These are phyloP conservation scores for Ogataea trehaloabstinens DNA, from an alignment of 805 yeast species.

Conservation along the genomic window DNA sequence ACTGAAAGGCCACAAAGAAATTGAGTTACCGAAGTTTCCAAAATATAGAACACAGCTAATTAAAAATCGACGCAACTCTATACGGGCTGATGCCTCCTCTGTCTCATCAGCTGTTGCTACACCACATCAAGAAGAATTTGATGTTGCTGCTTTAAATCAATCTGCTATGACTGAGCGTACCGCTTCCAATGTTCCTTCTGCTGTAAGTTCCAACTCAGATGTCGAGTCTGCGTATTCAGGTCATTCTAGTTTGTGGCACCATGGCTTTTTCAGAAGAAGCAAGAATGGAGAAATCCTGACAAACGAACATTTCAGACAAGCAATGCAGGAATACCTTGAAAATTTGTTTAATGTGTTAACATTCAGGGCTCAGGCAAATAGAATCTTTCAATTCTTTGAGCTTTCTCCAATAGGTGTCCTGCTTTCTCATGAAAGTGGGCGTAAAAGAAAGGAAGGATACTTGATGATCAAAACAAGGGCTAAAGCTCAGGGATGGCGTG, in stretches of 20 bases:
- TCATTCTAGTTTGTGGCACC: constrained; percentile 12
- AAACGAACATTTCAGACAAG: constrained; percentile 37
- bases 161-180: constrained; percentile 1
- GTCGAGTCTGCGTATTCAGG: constrained; percentile 8
- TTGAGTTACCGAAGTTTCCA: constrained; percentile 39
- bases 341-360: constrained; percentile 57
- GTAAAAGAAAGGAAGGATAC: constrained; percentile 86
- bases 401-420: constrained; percentile 84
- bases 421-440: constrained; percentile 76
- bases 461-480: constrained; percentile 80
- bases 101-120: constrained; percentile 1
- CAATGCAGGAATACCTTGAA: constrained; percentile 66
- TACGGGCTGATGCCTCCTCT: constrained; percentile 10
- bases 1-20: constrained; percentile 21
- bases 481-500: constrained; percentile 92
- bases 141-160: constrained; percentile 1
- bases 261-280: constrained; percentile 12
- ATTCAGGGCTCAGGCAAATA: constrained; percentile 77
- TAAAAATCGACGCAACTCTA: constrained; percentile 3
- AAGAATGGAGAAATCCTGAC: constrained; percentile 7
- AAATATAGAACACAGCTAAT: constrained; percentile 21
- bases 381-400: constrained; percentile 83
- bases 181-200: constrained; percentile 4
- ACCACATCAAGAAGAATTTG: constrained; percentile 5
- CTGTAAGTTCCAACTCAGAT: constrained; percentile 2